These are phyloP conservation scores for Erysimum cheiri DNA, from an alignment of 441 rosid genomes.

Conservation along the genomic window DNA sequence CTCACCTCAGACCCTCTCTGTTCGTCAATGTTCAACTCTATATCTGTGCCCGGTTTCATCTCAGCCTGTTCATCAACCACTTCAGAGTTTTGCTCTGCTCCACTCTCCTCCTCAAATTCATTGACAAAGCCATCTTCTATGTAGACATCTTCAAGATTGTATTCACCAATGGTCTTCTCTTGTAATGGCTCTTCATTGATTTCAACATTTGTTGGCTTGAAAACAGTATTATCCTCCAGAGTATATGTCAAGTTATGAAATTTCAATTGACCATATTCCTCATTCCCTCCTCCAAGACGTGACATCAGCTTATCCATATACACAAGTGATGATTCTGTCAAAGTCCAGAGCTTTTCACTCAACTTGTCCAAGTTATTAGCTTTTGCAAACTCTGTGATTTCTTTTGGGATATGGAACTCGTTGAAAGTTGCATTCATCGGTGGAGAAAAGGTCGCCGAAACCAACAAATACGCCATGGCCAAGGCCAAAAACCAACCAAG, in stretches of 20 bases:
- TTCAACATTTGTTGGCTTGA: slow-evolving; percentile 36
- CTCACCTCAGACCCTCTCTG: slow-evolving; percentile 4
- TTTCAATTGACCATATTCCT: slow-evolving; percentile 43
- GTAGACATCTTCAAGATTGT: slow-evolving; percentile 32
- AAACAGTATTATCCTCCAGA: slow-evolving; percentile 46
- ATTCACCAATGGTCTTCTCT: slow-evolving; percentile 21
- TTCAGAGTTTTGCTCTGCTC: slow-evolving; percentile 24
- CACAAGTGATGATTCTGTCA: slow-evolving; percentile 48
- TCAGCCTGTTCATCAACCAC: slow-evolving; percentile 20
- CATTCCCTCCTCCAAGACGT: slow-evolving; percentile 43
- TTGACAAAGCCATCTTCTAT: slow-evolving; percentile 38
- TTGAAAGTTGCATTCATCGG: slow-evolving; percentile 43
- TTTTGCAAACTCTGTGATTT: slow-evolving; percentile 48
- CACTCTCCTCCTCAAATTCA: slow-evolving; percentile 22
- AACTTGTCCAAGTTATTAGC: slow-evolving; percentile 46
- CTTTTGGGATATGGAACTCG: slow-evolving; percentile 51
- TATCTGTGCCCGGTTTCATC: slow-evolving; percentile 8
- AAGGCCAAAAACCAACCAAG: slow-evolving; percentile 53
- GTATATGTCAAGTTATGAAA: slow-evolving; percentile 64
- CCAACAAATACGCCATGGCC: slow-evolving; percentile 43
- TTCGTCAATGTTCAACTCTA: slow-evolving; percentile 24
- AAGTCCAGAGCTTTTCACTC: slow-evolving; percentile 50
- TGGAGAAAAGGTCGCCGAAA: slow-evolving; percentile 46
- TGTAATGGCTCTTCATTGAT: slow-evolving; percentile 34
- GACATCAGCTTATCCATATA: slow-evolving; percentile 47